Conservation (phyloP, 129 eudicot species). For the sunflower (Helianthus annuus) region DNA sequence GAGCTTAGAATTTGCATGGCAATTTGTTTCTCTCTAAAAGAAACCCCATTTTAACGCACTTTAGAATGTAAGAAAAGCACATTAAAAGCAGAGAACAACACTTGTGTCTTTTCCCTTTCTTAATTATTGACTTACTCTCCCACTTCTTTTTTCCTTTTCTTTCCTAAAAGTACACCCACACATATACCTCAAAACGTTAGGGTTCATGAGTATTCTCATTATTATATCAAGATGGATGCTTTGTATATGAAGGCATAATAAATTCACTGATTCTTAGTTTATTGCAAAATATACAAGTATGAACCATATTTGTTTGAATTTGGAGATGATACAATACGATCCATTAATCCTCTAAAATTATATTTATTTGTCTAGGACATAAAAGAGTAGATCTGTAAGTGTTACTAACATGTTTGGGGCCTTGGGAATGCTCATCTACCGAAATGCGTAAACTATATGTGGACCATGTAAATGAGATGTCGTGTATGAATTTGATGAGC, state of each 20-base stretch:
- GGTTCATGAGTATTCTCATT: background rate
- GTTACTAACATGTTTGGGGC: background rate
- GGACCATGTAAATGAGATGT: background rate
- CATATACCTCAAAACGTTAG: background rate
- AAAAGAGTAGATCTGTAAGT: background rate
- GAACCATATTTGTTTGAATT: no score
- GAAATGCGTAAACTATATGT: background rate
- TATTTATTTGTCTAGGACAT: background rate
- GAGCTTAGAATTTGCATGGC: slow-evolving; percentile 7
- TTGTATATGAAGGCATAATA: background rate
- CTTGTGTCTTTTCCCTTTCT: slow-evolving; percentile 16
- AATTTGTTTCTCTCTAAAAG: slow-evolving; percentile 29
- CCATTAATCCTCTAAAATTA: background rate
- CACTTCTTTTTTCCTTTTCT: background rate
- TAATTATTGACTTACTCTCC: slow-evolving; percentile 9
- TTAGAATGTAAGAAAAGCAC: slow-evolving; percentile 24
- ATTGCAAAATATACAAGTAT: background rate
- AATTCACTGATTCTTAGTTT: background rate
- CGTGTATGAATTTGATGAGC: background rate
- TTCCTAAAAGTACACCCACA: background rate
- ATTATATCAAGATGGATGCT: background rate
- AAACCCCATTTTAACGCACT: slow-evolving; percentile 31
- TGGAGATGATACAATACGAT: no score
- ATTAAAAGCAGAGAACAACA: slow-evolving; percentile 51
- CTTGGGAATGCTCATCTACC: background rate